A percentile compares a stretch with the other conserved stretches of the same genome.
These are phyloP conservation scores for Euryodendron excelsum DNA, from an alignment of 148 eudicot genomes.

Conservation along the genomic window DNA sequence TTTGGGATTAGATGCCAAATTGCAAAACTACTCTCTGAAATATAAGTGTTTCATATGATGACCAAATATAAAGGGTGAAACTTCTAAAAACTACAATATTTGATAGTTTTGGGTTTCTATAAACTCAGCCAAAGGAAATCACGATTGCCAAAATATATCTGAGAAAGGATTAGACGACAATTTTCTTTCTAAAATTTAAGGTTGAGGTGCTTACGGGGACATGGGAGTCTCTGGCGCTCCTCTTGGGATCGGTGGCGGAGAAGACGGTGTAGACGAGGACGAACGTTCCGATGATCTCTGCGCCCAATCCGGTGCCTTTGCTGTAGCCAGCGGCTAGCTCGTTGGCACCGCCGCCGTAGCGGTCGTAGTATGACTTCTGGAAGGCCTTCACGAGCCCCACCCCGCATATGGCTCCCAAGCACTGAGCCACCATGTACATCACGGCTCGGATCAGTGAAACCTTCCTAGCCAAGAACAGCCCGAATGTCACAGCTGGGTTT, in stretches of 20 bases:
- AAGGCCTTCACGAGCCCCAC: conserved; percentile 21
- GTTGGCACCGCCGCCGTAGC: conserved; percentile 19
- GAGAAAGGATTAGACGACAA: no score
- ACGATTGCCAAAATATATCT: no score
- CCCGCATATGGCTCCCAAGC: conserved; percentile 21
- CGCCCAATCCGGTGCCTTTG: conserved; percentile 16
- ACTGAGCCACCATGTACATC: conserved; percentile 29
- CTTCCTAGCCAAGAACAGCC: conserved; percentile 24
- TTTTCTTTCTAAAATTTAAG: background rate
- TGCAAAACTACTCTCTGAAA: no score
- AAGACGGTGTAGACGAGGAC: conserved; percentile 31
- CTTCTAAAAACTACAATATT: no score
- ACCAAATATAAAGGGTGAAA: no score
- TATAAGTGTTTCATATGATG: no score
- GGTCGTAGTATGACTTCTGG: conserved; percentile 5
- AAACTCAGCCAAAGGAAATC: no score
- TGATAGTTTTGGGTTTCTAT: no score
- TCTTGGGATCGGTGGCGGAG: conserved; percentile 28
- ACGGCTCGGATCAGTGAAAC: conserved; percentile 24
- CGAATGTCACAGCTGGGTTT: conserved; percentile 30
- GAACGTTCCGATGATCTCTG: conserved; percentile 29
- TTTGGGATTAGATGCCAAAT: no score
- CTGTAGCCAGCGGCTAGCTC: conserved; percentile 8
- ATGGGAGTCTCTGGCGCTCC: conserved; percentile 23
- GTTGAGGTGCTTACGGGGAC: conserved; percentile 13